These are phyloP conservation scores for Hirsutella thompsonii DNA, from an alignment of 2,329 filamentous ascomycete species.

Conservation along the genomic window DNA sequence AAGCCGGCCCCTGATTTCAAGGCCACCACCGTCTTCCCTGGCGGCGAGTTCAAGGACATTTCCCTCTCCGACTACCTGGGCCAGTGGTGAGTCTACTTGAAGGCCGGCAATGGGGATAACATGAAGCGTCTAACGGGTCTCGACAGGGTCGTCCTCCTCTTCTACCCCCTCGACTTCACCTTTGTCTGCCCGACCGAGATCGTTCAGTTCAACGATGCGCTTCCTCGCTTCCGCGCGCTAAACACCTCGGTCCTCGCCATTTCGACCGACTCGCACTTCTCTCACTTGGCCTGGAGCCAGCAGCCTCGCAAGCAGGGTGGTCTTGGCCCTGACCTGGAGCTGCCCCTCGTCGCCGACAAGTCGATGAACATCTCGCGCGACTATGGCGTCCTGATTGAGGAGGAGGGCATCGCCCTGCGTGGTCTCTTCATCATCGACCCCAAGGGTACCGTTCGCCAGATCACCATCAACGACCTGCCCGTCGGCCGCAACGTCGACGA, in stretches of 20 bases:
- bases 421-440: constrained; percentile 56
- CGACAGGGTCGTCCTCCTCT: constrained; percentile 47
- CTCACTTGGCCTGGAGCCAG: constrained; percentile 43
- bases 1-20: constrained; percentile 35
- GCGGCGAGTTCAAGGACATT: constrained; percentile 33
- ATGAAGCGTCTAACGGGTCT: neutral
- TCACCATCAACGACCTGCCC: constrained; percentile 53
- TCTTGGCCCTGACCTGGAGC: constrained; percentile 43
- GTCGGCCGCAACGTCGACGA: constrained; percentile 54
- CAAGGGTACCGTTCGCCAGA: constrained; percentile 45
- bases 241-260: constrained; percentile 47
- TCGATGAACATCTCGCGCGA: constrained; percentile 45
- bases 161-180: constrained; percentile 57
- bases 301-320: constrained; percentile 47
- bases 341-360: constrained; percentile 50
- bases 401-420: constrained; percentile 48
- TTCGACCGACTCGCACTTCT: constrained; percentile 48
- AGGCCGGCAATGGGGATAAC: neutral
- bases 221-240: constrained; percentile 45
- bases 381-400: constrained; percentile 52
- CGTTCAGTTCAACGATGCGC: constrained; percentile 49
- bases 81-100: constrained; percentile 25
- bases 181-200: constrained; percentile 57
- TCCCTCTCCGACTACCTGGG: constrained; percentile 30
- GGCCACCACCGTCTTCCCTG: constrained; percentile 34